phyloP scores from a whole-genome alignment of 2,329 filamentous ascomycete genomes.

The Didymosphaeria variabile region DNA sequence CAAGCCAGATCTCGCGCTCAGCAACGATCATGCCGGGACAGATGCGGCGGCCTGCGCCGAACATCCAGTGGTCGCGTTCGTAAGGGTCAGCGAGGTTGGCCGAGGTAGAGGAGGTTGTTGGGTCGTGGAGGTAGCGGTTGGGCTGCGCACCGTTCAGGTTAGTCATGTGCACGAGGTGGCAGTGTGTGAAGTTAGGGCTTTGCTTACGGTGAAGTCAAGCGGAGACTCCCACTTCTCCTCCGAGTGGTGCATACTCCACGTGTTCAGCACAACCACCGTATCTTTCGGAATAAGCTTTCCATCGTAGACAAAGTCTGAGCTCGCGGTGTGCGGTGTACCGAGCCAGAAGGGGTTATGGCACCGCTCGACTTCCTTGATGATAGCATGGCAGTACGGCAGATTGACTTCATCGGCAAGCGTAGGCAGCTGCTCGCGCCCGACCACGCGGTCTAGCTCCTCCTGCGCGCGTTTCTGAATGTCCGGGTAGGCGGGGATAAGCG shows the following conservation, averaged over 20 bases:
- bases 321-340: constrained; percentile 8
- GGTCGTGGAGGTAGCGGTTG: constrained; percentile 19
- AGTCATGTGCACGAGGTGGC: background rate
- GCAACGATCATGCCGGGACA: constrained; percentile 8
- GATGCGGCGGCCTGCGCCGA: constrained; percentile 25
- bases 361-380: constrained; percentile 35
- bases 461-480: constrained; percentile 21
- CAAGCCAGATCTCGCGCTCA: constrained; percentile 23
- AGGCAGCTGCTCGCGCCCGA: constrained; percentile 19
- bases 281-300: constrained; percentile 52
- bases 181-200: background rate
- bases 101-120: constrained; percentile 10
- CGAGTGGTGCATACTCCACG: constrained; percentile 51
- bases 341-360: constrained; percentile 20
- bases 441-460: constrained; percentile 20
- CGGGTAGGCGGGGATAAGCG: constrained; percentile 15
- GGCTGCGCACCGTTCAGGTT: constrained; percentile 12
- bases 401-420: constrained; percentile 13
- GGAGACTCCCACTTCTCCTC: constrained; percentile 24
- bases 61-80: constrained; percentile 27
- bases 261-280: constrained; percentile 50
- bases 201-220: constrained; percentile 20
- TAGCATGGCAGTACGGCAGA: constrained; percentile 44
- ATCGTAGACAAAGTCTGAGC: constrained; percentile 16
- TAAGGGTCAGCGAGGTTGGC: constrained; percentile 20